Conservation (phyloP, 1,284 basidiomycete genomes). For the Trametes sp. region DNA sequence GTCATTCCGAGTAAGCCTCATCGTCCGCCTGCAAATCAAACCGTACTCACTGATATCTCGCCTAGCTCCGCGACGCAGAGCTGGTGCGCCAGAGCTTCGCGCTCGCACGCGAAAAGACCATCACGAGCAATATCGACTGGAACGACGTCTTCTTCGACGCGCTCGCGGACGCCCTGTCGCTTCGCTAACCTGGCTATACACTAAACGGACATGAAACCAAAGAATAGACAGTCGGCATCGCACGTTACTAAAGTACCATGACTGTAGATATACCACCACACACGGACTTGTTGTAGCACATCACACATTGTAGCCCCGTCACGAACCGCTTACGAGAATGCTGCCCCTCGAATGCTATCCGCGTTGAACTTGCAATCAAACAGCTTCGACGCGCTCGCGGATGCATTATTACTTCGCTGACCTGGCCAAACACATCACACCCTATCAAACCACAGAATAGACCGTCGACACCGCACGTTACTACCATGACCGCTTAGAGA, state of each 20-base stretch:
- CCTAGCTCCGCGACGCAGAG: slow-evolving; percentile 50
- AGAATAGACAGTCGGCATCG: too few relatives aligned
- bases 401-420: slow-evolving; percentile 10
- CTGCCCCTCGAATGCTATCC: neutral
- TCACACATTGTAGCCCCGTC: neutral
- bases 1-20: slow-evolving; percentile 45
- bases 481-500: too few relatives aligned
- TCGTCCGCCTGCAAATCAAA: neutral
- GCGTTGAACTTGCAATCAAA: neutral
- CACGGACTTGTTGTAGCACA: neutral
- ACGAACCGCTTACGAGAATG: neutral
- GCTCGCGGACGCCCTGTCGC: slow-evolving; percentile 21
- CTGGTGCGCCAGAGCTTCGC: slow-evolving; percentile 44
- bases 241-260: too few relatives aligned
- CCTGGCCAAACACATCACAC: neutral
- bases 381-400: slow-evolving; percentile 29
- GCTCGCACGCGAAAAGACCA: slow-evolving; percentile 33
- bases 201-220: too few relatives aligned
- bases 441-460: too few relatives aligned
- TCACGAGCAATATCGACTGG: slow-evolving; percentile 33
- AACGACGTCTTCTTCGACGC: slow-evolving; percentile 36
- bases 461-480: too few relatives aligned
- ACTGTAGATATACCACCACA: neutral
- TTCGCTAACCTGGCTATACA: neutral
- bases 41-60: neutral